Conservation (phyloP, 352 stramenopile species). For the Globisporangium spinosum region DNA sequence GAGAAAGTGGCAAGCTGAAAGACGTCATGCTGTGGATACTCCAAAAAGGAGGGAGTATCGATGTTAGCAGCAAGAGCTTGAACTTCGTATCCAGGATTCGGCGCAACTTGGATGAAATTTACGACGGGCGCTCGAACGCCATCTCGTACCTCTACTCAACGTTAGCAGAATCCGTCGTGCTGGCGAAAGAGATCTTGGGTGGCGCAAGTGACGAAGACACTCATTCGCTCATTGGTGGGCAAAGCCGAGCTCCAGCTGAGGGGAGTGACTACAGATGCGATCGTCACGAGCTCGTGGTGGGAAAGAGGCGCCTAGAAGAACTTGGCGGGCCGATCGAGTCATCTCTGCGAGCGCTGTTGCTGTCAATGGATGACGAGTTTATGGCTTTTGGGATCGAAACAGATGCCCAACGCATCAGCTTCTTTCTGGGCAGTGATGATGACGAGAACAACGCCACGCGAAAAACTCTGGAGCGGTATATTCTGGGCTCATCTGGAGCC, state of each 20-base stretch:
- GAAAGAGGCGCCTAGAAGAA: conserved; percentile 30
- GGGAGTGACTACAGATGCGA: conserved; percentile 24
- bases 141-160: conserved; percentile 38
- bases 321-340: conserved; percentile 40
- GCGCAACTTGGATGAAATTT: conserved; percentile 38
- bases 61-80: conserved; percentile 40
- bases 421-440: conserved; percentile 61
- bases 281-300: conserved; percentile 29
- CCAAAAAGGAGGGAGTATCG: conserved; percentile 38
- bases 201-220: conserved; percentile 15
- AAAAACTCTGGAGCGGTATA: conserved; percentile 55
- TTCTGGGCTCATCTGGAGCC: conserved; percentile 2
- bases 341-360: conserved; percentile 46
- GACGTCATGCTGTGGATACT: conserved; percentile 34
- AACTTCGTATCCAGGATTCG: conserved; percentile 25
- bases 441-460: conserved; percentile 33
- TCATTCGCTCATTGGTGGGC: not conserved
- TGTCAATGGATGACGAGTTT: conserved; percentile 64
- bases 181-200: conserved; percentile 30
- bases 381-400: conserved; percentile 73
- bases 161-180: conserved; percentile 43
- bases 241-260: conserved; percentile 19
- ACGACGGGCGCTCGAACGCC: conserved; percentile 35
- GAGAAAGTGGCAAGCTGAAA: conserved; percentile 18
- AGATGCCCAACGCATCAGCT: conserved; percentile 52